Evolutionary conservation across 352 stramenopile genomes (phyloP).

Genomic region (Thraustochytrium striatum): DNA sequence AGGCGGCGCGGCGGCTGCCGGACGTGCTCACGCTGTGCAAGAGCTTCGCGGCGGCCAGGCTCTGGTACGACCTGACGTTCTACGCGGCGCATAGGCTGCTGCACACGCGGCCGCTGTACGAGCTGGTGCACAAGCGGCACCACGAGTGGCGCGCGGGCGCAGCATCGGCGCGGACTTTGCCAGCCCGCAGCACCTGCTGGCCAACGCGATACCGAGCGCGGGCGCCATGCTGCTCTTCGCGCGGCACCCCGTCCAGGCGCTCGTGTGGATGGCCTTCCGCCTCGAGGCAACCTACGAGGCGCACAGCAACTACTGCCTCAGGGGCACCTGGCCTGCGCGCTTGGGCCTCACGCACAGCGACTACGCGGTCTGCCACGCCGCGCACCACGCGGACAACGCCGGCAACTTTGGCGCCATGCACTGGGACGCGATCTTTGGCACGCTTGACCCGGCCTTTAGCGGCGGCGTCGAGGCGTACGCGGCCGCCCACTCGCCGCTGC

Average conservation of each 20-base stretch:
- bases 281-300: constrained; percentile 53
- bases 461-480: no score
- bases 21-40: neutral
- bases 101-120: constrained; percentile 49
- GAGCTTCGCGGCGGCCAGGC: constrained; percentile 45
- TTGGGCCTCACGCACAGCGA: constrained; percentile 48
- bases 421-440: constrained; percentile 53
- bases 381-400: constrained; percentile 49
- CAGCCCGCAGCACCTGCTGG: constrained; percentile 44
- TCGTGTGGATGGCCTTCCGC: constrained; percentile 47
- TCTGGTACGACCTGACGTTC: constrained; percentile 52
- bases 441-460: constrained; percentile 53
- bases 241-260: constrained; percentile 44
- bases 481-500: no score
- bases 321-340: constrained; percentile 29
- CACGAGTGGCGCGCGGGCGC: constrained; percentile 50
- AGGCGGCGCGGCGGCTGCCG: constrained; percentile 41
- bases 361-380: constrained; percentile 40
- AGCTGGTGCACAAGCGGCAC: constrained; percentile 51
- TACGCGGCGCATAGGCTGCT: constrained; percentile 50
- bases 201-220: constrained; percentile 49
- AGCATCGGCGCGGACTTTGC: constrained; percentile 53
- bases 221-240: constrained; percentile 52
- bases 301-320: constrained; percentile 53
- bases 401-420: constrained; percentile 51